These are phyloP conservation scores for Globisporangium okanoganense DNA, from an alignment of 352 stramenopile genomes.

Conservation along the genomic window DNA sequence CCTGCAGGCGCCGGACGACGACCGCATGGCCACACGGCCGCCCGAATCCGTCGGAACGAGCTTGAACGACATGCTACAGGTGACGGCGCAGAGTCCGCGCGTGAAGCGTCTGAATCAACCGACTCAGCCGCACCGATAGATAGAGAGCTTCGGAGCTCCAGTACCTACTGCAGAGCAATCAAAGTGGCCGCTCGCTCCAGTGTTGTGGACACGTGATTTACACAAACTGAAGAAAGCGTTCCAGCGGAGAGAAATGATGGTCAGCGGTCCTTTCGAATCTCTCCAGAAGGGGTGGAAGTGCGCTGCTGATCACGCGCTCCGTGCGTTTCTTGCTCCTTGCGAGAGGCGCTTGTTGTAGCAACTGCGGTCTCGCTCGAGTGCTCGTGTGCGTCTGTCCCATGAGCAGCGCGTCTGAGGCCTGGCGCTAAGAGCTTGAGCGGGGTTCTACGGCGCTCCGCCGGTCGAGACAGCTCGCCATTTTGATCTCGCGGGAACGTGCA, in stretches of 20 bases:
- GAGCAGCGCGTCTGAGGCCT: no score
- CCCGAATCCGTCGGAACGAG: neutral
- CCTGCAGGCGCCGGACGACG: neutral
- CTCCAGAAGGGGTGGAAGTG: neutral
- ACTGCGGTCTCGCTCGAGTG: no score
- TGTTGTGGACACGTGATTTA: neutral
- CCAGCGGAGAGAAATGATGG: neutral
- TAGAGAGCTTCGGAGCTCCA: neutral
- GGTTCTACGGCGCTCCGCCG: no score
- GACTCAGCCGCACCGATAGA: neutral
- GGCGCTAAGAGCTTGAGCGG: no score
- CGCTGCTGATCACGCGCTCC: neutral
- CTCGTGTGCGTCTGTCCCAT: no score
- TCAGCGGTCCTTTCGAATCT: neutral
- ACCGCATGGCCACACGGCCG: neutral
- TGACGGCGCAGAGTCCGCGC: conserved; percentile 4
- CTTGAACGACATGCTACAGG: neutral
- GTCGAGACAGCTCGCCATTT: no score
- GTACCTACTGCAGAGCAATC: neutral
- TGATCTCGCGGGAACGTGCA: no score
- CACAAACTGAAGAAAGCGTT: neutral
- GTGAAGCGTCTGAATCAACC: neutral
- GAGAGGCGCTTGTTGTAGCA: neutral
- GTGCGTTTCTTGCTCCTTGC: neutral
- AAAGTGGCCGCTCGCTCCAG: neutral